These are phyloP conservation scores for Jacaranda copaia DNA, from an alignment of 257 asterid genomes.

Conservation along the genomic window DNA sequence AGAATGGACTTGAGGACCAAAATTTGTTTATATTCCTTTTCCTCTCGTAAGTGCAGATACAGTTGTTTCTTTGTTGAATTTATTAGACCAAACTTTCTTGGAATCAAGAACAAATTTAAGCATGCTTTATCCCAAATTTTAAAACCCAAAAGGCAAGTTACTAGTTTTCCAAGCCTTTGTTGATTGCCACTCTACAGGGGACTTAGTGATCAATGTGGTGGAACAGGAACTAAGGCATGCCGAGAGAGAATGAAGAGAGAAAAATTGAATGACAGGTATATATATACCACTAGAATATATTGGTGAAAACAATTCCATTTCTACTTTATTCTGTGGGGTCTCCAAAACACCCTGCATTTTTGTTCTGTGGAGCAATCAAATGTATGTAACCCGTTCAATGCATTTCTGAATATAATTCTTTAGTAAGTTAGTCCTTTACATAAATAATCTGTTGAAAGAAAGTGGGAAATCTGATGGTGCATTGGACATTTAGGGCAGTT, in stretches of 20 bases:
- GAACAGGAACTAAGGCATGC: conserved; percentile 76
- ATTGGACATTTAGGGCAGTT: background rate
- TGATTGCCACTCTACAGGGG: conserved; percentile 54
- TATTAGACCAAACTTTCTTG: background rate
- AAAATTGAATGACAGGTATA: conserved; percentile 78
- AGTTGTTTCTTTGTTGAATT: background rate
- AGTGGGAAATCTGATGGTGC: conserved; percentile 8
- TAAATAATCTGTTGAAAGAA: conserved; percentile 9
- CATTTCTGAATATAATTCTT: background rate
- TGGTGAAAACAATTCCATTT: conserved; percentile 7
- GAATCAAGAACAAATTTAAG: background rate
- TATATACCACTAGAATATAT: too few species aligned
- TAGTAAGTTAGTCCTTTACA: too few species aligned
- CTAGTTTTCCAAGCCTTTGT: conserved; percentile 11
- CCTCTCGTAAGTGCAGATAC: background rate
- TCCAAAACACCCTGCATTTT: background rate
- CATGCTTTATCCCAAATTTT: background rate
- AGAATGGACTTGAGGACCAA: background rate
- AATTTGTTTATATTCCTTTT: background rate
- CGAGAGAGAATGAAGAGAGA: conserved; percentile 92
- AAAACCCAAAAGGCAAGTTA: background rate
- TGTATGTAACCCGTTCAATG: too few species aligned
- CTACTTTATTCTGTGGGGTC: background rate
- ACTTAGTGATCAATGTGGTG: conserved; percentile 62
- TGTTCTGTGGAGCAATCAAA: background rate